These are phyloP conservation scores for Yarrowia keelungensis DNA, from an alignment of 805 yeast species.

Conservation along the genomic window DNA sequence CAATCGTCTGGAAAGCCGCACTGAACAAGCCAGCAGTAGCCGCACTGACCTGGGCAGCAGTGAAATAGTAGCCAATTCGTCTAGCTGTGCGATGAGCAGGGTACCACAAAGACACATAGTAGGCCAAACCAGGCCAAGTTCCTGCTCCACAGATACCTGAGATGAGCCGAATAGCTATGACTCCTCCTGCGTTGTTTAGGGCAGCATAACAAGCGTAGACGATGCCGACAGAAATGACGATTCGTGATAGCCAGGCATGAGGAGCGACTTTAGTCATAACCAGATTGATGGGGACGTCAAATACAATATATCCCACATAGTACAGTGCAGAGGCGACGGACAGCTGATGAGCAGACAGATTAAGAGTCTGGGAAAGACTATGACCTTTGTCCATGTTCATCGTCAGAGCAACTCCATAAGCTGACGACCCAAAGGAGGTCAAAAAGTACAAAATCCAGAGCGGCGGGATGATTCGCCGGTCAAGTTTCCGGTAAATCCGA, in stretches of 20 bases:
- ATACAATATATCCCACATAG: conserved; percentile 81
- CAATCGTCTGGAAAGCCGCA: conserved; percentile 88
- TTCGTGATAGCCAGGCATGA: conserved; percentile 83
- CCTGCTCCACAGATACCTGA: conserved; percentile 85
- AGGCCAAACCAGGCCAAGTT: conserved; percentile 89
- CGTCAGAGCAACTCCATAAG: conserved; percentile 79
- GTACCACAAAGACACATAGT: conserved; percentile 83
- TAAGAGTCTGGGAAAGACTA: conserved; percentile 61
- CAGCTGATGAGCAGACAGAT: conserved; percentile 61
- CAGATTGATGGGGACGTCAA: conserved; percentile 88
- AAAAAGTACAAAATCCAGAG: conserved; percentile 80
- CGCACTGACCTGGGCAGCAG: conserved; percentile 91
- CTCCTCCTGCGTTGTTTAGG: conserved; percentile 61
- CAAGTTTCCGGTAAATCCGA: conserved; percentile 62
- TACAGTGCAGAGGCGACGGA: conserved; percentile 81
- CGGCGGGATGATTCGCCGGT: conserved; percentile 77
- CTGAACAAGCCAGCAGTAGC: conserved; percentile 87
- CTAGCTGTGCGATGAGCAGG: conserved; percentile 78
- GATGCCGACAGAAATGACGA: conserved; percentile 75
- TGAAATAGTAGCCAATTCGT: conserved; percentile 86
- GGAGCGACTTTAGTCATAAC: conserved; percentile 84
- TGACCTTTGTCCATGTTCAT: conserved; percentile 73
- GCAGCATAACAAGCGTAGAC: conserved; percentile 78
- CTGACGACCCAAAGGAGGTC: conserved; percentile 77
- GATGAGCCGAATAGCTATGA: conserved; percentile 73